These are phyloP conservation scores for Auricularia sp. DNA, from an alignment of 768 basidiomycete species.

Conservation along the genomic window DNA sequence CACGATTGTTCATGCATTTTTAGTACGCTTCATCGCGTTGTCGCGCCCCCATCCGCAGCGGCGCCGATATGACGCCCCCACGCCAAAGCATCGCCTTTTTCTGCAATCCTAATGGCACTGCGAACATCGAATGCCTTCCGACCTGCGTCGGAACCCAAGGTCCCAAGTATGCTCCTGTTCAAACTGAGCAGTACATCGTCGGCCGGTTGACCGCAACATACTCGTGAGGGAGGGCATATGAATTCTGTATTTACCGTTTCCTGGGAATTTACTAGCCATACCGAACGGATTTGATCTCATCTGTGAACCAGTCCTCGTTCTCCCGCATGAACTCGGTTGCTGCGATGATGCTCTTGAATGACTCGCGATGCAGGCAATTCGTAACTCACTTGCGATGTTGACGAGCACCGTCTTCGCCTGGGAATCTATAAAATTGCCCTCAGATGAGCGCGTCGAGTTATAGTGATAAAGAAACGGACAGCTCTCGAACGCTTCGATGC, in stretches of 20 bases:
- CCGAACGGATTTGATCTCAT: neutral
- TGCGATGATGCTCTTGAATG: too few species aligned
- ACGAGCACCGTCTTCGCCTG: slow-evolving; percentile 78
- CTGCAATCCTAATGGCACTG: slow-evolving; percentile 68
- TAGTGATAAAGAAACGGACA: slow-evolving; percentile 37
- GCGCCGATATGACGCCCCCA: slow-evolving; percentile 47
- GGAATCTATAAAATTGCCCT: slow-evolving; percentile 41
- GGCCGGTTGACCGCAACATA: slow-evolving; percentile 22
- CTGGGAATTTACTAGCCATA: neutral
- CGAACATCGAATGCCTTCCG: slow-evolving; percentile 62
- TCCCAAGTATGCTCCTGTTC: slow-evolving; percentile 64
- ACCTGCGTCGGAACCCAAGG: slow-evolving; percentile 32
- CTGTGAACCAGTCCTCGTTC: slow-evolving; percentile 52
- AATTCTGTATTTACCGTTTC: neutral
- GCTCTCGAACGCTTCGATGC: slow-evolving; percentile 67
- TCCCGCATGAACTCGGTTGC: slow-evolving; percentile 44
- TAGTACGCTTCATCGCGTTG: slow-evolving; percentile 72
- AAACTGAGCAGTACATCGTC: slow-evolving; percentile 69
- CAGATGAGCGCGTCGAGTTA: neutral
- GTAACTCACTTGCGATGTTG: slow-evolving; percentile 40
- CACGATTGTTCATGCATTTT: neutral
- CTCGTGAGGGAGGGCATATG: neutral
- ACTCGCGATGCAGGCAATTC: too few species aligned
- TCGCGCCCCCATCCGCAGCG: slow-evolving; percentile 52
- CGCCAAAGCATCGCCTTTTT: slow-evolving; percentile 83